Percentiles rank a stretch among this genome's conserved stretches.
phyloP scores from a whole-genome alignment of 1,284 basidiomycete species.

The Cutaneotrichosporon sp. region DNA sequence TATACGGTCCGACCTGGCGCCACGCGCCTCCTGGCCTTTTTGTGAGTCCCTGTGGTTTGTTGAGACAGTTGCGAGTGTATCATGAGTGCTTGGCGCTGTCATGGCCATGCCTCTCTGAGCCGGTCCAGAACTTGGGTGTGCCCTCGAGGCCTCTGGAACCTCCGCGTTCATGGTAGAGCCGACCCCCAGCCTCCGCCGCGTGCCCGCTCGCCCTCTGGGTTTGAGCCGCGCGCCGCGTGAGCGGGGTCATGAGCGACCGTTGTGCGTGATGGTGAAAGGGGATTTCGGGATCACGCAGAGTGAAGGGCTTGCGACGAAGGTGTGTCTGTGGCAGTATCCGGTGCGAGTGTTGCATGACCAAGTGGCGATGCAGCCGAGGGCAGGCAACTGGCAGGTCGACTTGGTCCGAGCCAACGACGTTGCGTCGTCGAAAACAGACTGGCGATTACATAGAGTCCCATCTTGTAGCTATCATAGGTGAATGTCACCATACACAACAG shows the following conservation, averaged over 20 bases:
- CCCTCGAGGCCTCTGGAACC: conserved; percentile 11
- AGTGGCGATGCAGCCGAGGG: neutral
- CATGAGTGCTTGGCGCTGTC: neutral
- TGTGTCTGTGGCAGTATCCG: neutral
- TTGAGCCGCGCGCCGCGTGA: conserved; percentile 33
- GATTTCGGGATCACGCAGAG: conserved; percentile 5
- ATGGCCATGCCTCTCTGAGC: neutral
- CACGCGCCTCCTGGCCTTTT: neutral
- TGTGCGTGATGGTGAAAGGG: neutral
- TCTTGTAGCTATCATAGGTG: conserved; percentile 1
- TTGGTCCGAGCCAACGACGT: neutral
- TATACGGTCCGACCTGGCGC: conserved; percentile 2
- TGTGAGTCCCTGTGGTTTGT: conserved; percentile 20
- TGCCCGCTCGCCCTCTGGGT: conserved; percentile 28
- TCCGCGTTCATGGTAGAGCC: conserved; percentile 12
- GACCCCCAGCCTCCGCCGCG: conserved; percentile 28
- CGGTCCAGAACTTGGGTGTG: neutral
- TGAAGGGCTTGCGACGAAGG: conserved; percentile 1
- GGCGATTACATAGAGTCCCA: conserved; percentile 3
- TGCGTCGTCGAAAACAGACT: neutral
- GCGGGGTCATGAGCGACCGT: conserved; percentile 25
- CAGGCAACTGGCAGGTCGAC: conserved; percentile 3
- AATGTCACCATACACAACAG: neutral
- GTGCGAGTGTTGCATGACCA: neutral
- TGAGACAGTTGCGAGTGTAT: conserved; percentile 5